phyloP scores from a whole-genome alignment of 2,329 filamentous ascomycete genomes.

The Colletotrichum sp. region DNA sequence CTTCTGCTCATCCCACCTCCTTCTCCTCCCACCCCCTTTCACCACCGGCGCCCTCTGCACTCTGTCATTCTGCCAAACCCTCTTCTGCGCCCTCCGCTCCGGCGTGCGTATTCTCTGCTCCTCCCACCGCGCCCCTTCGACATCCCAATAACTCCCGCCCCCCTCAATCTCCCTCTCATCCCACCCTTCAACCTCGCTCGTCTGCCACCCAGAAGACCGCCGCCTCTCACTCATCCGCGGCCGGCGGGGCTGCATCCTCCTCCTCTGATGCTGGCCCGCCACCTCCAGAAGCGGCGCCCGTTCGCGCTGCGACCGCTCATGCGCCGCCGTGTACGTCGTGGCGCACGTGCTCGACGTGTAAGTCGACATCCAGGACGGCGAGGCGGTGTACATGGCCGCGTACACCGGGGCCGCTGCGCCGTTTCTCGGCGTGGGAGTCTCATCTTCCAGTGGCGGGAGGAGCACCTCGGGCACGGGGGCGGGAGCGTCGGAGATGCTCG shows the following conservation, averaged over 20 bases:
- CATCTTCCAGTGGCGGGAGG: neutral
- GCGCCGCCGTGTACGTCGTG: neutral
- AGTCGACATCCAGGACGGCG: conserved; percentile 15
- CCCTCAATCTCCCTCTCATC: neutral
- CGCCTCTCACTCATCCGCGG: neutral
- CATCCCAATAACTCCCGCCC: neutral
- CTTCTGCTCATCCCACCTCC: neutral
- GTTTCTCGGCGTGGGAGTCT: neutral
- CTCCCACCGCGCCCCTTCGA: conserved; percentile 7
- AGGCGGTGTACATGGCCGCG: neutral
- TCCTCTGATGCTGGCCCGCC: neutral
- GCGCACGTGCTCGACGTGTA: conserved; percentile 5
- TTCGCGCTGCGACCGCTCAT: neutral
- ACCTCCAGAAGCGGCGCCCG: neutral
- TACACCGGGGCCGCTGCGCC: neutral
- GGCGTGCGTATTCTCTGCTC: neutral
- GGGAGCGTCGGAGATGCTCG: neutral
- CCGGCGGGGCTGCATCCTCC: neutral
- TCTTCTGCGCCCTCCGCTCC: neutral
- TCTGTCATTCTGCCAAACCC: neutral
- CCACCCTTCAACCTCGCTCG: neutral
- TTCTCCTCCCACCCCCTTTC: neutral
- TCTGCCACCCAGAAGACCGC: neutral
- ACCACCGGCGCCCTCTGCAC: neutral
- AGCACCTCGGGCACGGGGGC: neutral